Evolutionary conservation across 2,329 filamentous ascomycete species (phyloP).

Genomic region (Aspergillus tanneri): DNA sequence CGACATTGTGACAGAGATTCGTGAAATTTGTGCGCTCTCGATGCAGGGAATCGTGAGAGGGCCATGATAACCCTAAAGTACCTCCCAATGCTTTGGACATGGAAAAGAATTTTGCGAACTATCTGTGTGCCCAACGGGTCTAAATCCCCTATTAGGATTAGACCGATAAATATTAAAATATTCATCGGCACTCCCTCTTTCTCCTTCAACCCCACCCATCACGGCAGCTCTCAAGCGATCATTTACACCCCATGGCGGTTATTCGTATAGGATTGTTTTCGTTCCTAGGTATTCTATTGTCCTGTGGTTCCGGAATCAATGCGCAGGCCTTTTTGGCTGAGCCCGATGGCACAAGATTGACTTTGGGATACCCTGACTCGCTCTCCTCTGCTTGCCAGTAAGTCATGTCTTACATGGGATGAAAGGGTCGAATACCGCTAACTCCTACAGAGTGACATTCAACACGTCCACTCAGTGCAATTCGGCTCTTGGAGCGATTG

Average conservation of each 20-base stretch:
- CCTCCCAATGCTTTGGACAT: no score
- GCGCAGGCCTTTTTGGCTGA: constrained; percentile 1
- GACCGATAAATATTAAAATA: no score
- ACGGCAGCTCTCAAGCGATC: no score
- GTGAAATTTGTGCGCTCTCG: no score
- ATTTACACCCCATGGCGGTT: neutral
- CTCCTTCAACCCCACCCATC: no score
- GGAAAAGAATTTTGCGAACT: no score
- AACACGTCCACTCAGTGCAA: neutral
- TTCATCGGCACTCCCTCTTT: no score
- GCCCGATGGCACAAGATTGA: neutral
- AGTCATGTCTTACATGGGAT: neutral
- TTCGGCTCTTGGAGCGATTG: neutral
- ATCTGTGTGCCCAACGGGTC: no score
- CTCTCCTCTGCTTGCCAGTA: constrained; percentile 6
- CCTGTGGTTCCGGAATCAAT: neutral
- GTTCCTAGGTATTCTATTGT: neutral
- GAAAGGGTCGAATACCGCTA: neutral
- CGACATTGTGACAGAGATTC: no score
- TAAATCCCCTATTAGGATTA: no score
- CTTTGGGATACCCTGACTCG: neutral
- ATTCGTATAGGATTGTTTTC: neutral
- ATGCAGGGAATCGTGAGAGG: no score
- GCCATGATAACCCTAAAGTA: no score
- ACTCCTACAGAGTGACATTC: neutral